phyloP scores from a whole-genome alignment of 768 basidiomycete genomes.

The Leccinellum albellum region DNA sequence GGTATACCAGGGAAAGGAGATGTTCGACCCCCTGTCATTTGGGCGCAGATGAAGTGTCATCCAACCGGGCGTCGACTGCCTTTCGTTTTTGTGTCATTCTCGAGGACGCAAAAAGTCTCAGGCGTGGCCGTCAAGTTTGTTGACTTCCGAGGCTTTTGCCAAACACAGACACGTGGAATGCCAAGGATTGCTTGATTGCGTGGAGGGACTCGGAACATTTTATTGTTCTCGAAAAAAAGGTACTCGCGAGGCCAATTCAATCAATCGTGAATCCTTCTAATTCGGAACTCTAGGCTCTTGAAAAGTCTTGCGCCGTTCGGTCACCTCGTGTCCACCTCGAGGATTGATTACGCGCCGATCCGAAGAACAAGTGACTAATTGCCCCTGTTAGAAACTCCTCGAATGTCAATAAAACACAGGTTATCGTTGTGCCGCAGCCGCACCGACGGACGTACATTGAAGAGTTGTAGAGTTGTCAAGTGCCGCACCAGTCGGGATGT shows the following conservation, averaged over 20 bases:
- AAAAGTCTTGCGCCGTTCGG: conserved; percentile 7
- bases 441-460: background rate
- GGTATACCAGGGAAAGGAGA: conserved; percentile 17
- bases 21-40: background rate
- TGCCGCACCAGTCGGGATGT: background rate
- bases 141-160: conserved; percentile 21
- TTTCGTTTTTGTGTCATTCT: conserved; percentile 29
- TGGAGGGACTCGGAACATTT: no score
- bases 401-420: background rate
- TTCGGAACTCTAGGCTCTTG: background rate
- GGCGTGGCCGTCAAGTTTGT: conserved; percentile 4
- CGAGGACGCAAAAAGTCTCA: no score
- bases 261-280: background rate
- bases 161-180: conserved; percentile 21
- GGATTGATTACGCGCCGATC: conserved; percentile 14
- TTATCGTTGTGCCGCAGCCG: background rate
- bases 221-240: no score
- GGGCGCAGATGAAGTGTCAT: background rate
- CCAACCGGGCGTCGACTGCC: conserved; percentile 14
- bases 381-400: background rate
- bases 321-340: conserved; percentile 24
- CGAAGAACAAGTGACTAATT: conserved; percentile 1
- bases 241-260: background rate
- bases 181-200: no score
- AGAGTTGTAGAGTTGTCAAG: background rate